phyloP scores from a whole-genome alignment of 1,284 basidiomycete genomes.

The Paramarasmius palmivorus region DNA sequence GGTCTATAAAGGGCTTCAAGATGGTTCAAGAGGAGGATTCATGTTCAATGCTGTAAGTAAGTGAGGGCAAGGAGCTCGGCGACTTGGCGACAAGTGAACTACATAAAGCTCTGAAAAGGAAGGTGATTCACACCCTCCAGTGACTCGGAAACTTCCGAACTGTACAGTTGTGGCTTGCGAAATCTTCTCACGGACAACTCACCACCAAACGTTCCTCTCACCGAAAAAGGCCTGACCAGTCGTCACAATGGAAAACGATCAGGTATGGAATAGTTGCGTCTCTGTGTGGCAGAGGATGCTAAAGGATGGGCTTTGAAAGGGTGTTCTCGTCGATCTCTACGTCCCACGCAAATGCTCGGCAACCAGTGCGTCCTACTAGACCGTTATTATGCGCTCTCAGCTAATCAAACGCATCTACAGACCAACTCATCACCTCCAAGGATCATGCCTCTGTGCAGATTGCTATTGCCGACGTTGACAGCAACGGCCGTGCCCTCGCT shows the following conservation, averaged over 20 bases:
- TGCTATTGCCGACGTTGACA: conserved; percentile 93
- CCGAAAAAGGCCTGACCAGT: conserved; percentile 23
- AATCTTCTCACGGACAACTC: conserved; percentile 37
- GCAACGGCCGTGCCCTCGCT: conserved; percentile 84
- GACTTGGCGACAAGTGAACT: too few relatives aligned
- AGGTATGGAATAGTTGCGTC: conserved; percentile 43
- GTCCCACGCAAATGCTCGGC: conserved; percentile 99
- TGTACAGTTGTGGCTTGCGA: conserved; percentile 36
- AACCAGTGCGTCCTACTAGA: conserved; percentile 67
- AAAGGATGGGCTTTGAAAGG: conserved; percentile 48
- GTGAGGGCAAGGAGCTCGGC: too few relatives aligned
- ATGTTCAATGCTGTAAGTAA: too few relatives aligned
- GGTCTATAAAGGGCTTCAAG: too few relatives aligned
- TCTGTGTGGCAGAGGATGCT: background rate
- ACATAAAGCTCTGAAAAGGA: too few relatives aligned
- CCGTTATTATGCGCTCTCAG: conserved; percentile 13
- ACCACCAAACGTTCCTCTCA: conserved; percentile 21
- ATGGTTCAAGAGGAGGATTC: too few relatives aligned
- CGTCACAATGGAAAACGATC: conserved; percentile 77
- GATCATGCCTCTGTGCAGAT: conserved; percentile 99
- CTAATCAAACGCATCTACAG: conserved; percentile 37
- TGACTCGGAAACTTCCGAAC: conserved; percentile 15
- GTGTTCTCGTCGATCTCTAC: conserved; percentile 99
- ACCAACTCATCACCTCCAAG: conserved; percentile 97
- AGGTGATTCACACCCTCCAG: too few relatives aligned